phyloP scores from a whole-genome alignment of 768 basidiomycete species.

The Tricholoma terreum region DNA sequence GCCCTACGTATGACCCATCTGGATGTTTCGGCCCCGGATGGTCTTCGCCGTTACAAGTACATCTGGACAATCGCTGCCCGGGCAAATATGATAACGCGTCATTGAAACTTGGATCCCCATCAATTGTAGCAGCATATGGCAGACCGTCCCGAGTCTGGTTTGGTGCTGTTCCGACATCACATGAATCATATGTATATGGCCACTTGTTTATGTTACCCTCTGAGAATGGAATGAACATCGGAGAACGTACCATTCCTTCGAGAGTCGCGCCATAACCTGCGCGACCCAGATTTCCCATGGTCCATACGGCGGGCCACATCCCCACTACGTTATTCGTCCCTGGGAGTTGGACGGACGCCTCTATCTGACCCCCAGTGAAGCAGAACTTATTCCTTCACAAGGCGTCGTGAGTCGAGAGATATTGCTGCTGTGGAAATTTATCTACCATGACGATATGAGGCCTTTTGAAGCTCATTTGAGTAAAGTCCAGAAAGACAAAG shows the following conservation, averaged over 20 bases:
- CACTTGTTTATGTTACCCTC: slow-evolving; percentile 40
- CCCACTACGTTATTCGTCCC: slow-evolving; percentile 60
- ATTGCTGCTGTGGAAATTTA: slow-evolving; percentile 16
- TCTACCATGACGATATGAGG: slow-evolving; percentile 37
- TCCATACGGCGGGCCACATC: slow-evolving; percentile 80
- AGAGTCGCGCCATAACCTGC: slow-evolving; percentile 83
- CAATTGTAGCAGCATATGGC: slow-evolving; percentile 55
- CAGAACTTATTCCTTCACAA: slow-evolving; percentile 73
- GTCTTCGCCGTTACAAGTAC: slow-evolving; percentile 74
- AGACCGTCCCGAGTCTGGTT: slow-evolving; percentile 72
- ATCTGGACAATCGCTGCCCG: slow-evolving; percentile 76
- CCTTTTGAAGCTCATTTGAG: slow-evolving; percentile 31
- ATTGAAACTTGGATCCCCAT: slow-evolving; percentile 46
- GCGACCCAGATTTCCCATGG: slow-evolving; percentile 62
- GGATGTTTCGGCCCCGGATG: slow-evolving; percentile 76
- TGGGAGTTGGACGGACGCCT: slow-evolving; percentile 57
- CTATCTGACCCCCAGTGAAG: slow-evolving; percentile 76
- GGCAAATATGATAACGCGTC: slow-evolving; percentile 61
- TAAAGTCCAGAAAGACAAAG: not conserved
- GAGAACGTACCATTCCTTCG: slow-evolving; percentile 65
- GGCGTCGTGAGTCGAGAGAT: not conserved
- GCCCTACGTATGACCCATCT: slow-evolving; percentile 73
- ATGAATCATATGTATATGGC: slow-evolving; percentile 77
- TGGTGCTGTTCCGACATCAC: slow-evolving; percentile 76
- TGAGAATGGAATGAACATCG: slow-evolving; percentile 4